phyloP scores from a whole-genome alignment of 2,329 filamentous ascomycete species.

The Monosporascus sp. region DNA sequence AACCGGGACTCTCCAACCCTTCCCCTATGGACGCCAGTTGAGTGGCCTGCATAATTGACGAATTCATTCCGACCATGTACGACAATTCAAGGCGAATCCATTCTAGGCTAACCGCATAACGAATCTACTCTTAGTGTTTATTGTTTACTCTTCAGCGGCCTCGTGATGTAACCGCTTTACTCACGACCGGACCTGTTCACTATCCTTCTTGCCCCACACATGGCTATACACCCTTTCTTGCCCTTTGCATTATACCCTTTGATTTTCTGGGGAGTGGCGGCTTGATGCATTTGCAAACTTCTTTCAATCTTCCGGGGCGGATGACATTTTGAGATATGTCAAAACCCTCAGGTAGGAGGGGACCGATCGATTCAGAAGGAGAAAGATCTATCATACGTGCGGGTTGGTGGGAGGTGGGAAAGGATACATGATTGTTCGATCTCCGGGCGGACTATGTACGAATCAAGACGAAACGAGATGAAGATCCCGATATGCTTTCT shows the following conservation, averaged over 20 bases:
- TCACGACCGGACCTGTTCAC: background rate
- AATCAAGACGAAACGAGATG: too few relatives aligned
- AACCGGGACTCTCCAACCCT: too few relatives aligned
- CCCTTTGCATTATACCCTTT: constrained; percentile 1
- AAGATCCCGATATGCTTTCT: too few relatives aligned
- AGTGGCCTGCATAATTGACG: background rate
- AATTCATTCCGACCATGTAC: background rate
- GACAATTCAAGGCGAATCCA: background rate
- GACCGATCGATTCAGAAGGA: background rate
- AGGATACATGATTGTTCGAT: too few relatives aligned
- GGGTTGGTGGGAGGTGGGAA: too few relatives aligned
- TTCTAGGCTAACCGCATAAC: background rate
- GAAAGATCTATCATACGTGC: too few relatives aligned
- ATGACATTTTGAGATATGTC: background rate
- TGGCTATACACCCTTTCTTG: background rate
- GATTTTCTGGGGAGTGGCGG: background rate
- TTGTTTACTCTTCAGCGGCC: background rate
- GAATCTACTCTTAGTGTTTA: background rate
- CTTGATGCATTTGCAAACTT: background rate
- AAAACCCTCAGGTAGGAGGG: background rate
- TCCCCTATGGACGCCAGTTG: too few relatives aligned
- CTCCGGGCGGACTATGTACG: too few relatives aligned
- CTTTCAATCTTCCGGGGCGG: background rate
- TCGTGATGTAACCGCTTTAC: background rate
- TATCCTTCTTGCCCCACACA: background rate